Base-by-base conservation (phyloP, 2,329 filamentous ascomycete genomes). In the Exophiala bonariae region DNA sequence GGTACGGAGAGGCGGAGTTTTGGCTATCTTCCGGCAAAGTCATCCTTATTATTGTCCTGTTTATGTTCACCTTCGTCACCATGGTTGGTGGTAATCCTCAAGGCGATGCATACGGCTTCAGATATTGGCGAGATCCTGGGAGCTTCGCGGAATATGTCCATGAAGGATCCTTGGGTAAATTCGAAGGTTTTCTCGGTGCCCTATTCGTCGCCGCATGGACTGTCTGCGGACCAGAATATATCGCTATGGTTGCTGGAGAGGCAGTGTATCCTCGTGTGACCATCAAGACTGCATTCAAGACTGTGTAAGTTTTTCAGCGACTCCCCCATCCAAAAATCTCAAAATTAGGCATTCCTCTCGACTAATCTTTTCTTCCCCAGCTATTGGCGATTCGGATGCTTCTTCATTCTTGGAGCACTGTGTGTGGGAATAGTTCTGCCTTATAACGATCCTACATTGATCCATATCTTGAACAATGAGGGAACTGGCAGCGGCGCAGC, bases 61-160 rank as follows among this genome's bases (percentile, higher is more conserved):
- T 89, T 57, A 58, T 80, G 55, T 89, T 87, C 69, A 90, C 87
- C 11, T 87, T 93, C 60, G 75, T 93, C 54, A 81, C 84, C 47
- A 90, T 91, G 82, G 72, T 91, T 1, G 88, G 87, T 4, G 88
- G 86, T 3, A 90, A 90, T 56, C 88, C 88, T 0, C 63, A 80
- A 1, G 73, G 78, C 40, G 83, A 89, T 54, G 72, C 77, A 0
- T 86, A 86, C 49, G 86, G 86, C 0, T 89, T 90, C 63, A 76
- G 82, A 6, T 77, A 81, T 61, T 85, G 81, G 70, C 64, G 61
- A 14, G 52, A 69, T 7, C 86, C 85, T 0, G 85, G 86, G 1
- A 73, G 86, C 0, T 89, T 90, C 61, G 77, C 78, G 8, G 77
- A 82, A 52, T 77, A 85, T 35, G 80, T 85, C 56, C 75, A 72